Evolutionary conservation across 768 basidiomycete genomes (phyloP).

Genomic region (Gelatoporia subvermispora): DNA sequence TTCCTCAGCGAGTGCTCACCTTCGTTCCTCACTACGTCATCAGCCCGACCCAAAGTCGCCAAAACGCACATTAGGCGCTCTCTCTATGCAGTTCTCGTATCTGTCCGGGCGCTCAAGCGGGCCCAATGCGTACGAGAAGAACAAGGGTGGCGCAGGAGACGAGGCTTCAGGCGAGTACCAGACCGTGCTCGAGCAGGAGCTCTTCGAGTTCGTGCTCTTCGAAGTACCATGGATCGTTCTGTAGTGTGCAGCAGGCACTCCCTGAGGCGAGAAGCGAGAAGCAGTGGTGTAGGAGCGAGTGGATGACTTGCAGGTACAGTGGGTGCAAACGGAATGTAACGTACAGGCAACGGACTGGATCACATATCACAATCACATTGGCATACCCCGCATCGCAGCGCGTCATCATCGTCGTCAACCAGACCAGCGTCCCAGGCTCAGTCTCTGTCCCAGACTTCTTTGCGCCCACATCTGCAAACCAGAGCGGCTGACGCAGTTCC

Average conservation of each 20-base stretch:
- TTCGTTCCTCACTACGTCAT: background rate
- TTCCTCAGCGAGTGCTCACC: background rate
- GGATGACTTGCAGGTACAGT: no score
- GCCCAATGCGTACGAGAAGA: background rate
- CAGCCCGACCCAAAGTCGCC: slow-evolving; percentile 85
- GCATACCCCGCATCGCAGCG: no score
- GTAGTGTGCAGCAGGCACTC: slow-evolving; percentile 25
- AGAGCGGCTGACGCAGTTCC: no score
- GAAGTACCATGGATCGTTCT: slow-evolving; percentile 89
- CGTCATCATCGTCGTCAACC: no score
- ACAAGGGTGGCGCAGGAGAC: slow-evolving; percentile 35
- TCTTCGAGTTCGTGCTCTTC: slow-evolving; percentile 90
- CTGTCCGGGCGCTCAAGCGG: slow-evolving; percentile 56
- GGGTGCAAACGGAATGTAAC: no score
- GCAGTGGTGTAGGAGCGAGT: no score
- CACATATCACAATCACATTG: no score
- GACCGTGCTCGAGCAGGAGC: slow-evolving; percentile 90
- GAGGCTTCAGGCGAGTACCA: slow-evolving; percentile 91
- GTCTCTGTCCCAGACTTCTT: no score
- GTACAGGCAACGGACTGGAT: no score
- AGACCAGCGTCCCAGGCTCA: no score
- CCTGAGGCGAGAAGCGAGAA: no score
- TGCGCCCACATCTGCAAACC: no score
- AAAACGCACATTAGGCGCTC: slow-evolving; percentile 68
- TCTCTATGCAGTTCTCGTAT: slow-evolving; percentile 79